These are phyloP conservation scores for Backusella sp. DNA, from an alignment of 192 early-diverging fungal genomes.

Conservation along the genomic window DNA sequence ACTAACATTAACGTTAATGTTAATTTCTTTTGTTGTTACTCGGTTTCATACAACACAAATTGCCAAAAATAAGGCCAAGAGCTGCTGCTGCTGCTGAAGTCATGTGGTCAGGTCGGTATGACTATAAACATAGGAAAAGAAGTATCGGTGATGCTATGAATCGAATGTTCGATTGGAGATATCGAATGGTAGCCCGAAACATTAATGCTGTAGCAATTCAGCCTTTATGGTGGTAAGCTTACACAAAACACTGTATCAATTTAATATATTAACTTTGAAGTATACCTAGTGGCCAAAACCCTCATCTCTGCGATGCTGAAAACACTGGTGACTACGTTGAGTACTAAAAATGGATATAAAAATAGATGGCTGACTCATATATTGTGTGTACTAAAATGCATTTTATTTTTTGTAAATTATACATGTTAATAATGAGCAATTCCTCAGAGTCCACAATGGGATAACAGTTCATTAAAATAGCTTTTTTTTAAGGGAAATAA, in stretches of 20 bases:
- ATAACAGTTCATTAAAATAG: background rate
- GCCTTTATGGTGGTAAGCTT: constrained; percentile 42
- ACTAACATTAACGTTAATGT: background rate
- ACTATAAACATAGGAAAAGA: constrained; percentile 47
- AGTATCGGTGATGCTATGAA: constrained; percentile 57
- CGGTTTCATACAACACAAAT: constrained; percentile 5
- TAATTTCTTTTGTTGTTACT: background rate
- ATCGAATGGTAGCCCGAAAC: constrained; percentile 65
- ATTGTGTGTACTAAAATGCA: background rate
- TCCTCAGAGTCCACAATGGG: background rate
- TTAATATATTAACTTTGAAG: background rate
- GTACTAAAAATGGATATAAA: background rate
- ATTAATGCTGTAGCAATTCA: constrained; percentile 70
- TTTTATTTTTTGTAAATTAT: constrained; percentile 1
- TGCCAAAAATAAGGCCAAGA: constrained; percentile 45
- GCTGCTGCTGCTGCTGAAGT: constrained; percentile 68
- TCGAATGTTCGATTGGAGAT: constrained; percentile 71
- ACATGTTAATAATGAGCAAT: background rate
- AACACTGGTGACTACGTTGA: background rate
- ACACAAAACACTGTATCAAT: background rate
- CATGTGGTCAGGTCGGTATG: constrained; percentile 40
- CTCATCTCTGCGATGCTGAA: constrained; percentile 22
- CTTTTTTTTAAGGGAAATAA: background rate
- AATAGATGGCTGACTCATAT: background rate
- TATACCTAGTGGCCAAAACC: constrained; percentile 9